These are phyloP conservation scores for Ophiocordyceps camponoti-saundersi DNA, from an alignment of 2,329 filamentous ascomycete species.

Conservation along the genomic window DNA sequence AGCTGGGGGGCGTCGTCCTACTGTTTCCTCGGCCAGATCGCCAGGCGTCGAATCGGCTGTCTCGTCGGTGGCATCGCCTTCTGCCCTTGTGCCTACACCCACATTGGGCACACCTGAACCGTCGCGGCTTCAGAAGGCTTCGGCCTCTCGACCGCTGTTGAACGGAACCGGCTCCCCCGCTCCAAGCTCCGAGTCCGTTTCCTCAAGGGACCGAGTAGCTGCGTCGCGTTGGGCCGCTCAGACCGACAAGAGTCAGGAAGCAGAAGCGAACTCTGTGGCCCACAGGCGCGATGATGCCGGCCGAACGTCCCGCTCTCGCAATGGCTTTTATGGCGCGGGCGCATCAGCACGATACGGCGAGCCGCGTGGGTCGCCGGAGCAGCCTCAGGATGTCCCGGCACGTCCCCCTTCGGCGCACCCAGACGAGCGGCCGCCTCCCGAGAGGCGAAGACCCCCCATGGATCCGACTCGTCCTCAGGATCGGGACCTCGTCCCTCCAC, in stretches of 20 bases:
- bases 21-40: slow-evolving; percentile 8
- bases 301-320: slow-evolving; percentile 34
- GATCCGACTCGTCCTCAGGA: slow-evolving; percentile 38
- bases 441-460: slow-evolving; percentile 51
- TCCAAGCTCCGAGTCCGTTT: slow-evolving; percentile 32
- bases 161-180: slow-evolving; percentile 30
- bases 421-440: slow-evolving; percentile 34
- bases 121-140: slow-evolving; percentile 11
- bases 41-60: slow-evolving; percentile 10
- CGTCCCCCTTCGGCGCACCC: slow-evolving; percentile 8
- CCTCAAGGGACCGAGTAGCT: slow-evolving; percentile 19
- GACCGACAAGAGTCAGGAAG: slow-evolving; percentile 41
- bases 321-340: slow-evolving; percentile 25
- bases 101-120: slow-evolving; percentile 8
- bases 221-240: slow-evolving; percentile 29
- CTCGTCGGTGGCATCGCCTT: slow-evolving; percentile 4
- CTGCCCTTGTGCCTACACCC: slow-evolving; percentile 4
- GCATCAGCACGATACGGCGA: slow-evolving; percentile 19
- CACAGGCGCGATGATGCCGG: slow-evolving; percentile 34
- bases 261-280: slow-evolving; percentile 28
- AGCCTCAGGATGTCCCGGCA: slow-evolving; percentile 3
- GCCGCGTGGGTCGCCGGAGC: slow-evolving; percentile 5
- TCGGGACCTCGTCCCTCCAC: slow-evolving; percentile 38
- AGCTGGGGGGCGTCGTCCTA: slow-evolving; percentile 27
- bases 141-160: slow-evolving; percentile 15